Percentiles rank a stretch among this genome's conserved stretches.
These are phyloP conservation scores for Epichloe coenophiala DNA, from an alignment of 2,329 filamentous ascomycete species.

Conservation along the genomic window DNA sequence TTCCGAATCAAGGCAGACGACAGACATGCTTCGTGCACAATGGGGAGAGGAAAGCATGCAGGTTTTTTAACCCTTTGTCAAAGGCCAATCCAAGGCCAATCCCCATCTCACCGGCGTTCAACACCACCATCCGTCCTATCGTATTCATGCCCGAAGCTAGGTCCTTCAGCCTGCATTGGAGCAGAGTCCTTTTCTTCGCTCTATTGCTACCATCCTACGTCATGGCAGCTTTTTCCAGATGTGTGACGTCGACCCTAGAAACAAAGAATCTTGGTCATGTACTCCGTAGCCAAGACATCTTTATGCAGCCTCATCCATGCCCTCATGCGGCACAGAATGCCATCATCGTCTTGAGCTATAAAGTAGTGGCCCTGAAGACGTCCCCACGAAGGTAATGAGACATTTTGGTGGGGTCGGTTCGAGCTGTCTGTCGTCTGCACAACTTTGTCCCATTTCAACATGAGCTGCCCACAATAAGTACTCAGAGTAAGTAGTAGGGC, in stretches of 20 bases:
- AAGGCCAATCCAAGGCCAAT: not conserved
- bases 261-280: not conserved
- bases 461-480: not conserved
- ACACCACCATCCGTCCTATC: not conserved
- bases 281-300: not conserved
- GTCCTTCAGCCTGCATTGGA: no score
- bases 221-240: not conserved
- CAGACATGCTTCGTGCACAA: not conserved
- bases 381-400: slow-evolving; percentile 1
- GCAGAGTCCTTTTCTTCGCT: no score
- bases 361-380: not conserved
- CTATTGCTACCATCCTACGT: not conserved
- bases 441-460: not conserved
- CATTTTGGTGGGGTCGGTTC: not conserved
- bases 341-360: not conserved
- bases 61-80: not conserved
- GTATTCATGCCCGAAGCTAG: no score
- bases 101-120: not conserved
- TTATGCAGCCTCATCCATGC: not conserved
- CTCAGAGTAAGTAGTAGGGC: no score
- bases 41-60: not conserved
- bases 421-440: not conserved
- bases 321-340: not conserved
- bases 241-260: not conserved
- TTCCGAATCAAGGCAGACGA: not conserved